Percentiles rank a stretch among this genome's conserved stretches.
Conservation (phyloP, 495 filamentous ascomycete species). For the Tetracladium setigerum region DNA sequence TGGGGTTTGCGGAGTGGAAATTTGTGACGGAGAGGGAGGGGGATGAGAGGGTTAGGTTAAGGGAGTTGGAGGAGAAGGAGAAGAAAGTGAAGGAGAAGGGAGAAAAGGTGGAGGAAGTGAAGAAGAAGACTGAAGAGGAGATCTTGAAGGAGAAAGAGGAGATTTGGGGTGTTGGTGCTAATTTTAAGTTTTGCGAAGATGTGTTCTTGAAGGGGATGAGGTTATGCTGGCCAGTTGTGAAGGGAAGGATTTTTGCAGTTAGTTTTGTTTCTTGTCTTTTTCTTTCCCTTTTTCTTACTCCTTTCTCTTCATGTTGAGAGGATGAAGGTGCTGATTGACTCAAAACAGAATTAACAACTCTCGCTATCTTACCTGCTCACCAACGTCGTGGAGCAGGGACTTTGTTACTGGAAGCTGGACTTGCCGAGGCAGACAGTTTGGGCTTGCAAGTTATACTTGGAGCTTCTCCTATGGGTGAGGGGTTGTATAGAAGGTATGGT, state of each 20-base stretch:
- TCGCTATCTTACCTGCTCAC: conserved; percentile 9
- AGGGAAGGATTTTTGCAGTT: conserved; percentile 17
- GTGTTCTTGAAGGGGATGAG: conserved; percentile 12
- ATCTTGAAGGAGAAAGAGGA: background rate
- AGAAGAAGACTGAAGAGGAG: no score
- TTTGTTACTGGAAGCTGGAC: conserved; percentile 10
- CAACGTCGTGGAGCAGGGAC: conserved; percentile 17
- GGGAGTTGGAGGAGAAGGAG: conserved; percentile 14
- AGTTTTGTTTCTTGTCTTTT: conserved; percentile 6
- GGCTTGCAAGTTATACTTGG: conserved; percentile 14
- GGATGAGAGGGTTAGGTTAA: conserved; percentile 23
- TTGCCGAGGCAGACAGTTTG: conserved; percentile 9
- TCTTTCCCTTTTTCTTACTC: background rate
- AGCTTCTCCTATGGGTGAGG: conserved; percentile 9
- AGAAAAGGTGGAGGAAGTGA: background rate
- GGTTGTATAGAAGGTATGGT: conserved; percentile 17
- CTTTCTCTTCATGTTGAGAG: background rate
- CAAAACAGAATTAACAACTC: conserved; percentile 7
- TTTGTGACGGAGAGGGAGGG: conserved; percentile 1
- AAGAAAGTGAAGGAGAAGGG: conserved; percentile 2
- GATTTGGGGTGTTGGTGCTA: conserved; percentile 4
- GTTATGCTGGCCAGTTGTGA: conserved; percentile 4
- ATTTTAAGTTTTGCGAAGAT: conserved; percentile 15
- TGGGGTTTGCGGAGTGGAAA: conserved; percentile 12
- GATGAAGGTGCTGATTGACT: background rate